Conservation (phyloP, 1,284 basidiomycete species). For the Trametes pubescens region DNA sequence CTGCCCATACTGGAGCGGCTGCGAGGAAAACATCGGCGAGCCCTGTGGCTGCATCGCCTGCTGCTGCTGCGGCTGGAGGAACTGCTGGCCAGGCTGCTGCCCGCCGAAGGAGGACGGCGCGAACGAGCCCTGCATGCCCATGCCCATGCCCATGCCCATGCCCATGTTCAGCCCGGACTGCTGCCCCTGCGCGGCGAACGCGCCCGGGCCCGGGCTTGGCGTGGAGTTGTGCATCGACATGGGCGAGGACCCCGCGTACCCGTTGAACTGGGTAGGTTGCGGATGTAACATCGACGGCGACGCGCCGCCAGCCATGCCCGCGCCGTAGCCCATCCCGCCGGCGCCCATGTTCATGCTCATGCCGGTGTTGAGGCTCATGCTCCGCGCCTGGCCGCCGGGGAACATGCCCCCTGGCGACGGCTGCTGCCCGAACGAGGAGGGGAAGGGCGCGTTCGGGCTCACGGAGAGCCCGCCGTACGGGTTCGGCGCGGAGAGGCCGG, state of each 20-base stretch:
- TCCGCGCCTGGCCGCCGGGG: slow-evolving; percentile 32
- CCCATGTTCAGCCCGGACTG: slow-evolving; percentile 2
- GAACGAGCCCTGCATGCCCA: slow-evolving; percentile 13
- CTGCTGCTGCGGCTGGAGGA: slow-evolving; percentile 32
- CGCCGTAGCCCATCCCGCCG: slow-evolving; percentile 1
- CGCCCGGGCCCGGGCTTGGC: slow-evolving; percentile 40
- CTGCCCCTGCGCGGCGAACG: slow-evolving; percentile 33
- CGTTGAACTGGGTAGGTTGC: slow-evolving; percentile 10
- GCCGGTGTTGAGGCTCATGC: slow-evolving; percentile 40
- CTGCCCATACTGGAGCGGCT: slow-evolving; percentile 33
- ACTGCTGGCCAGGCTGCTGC: slow-evolving; percentile 18
- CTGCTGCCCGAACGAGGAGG: slow-evolving; percentile 35
- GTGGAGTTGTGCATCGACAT: slow-evolving; percentile 21
- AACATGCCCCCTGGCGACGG: slow-evolving; percentile 27
- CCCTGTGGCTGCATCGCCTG: slow-evolving; percentile 34
- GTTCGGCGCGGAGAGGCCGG: slow-evolving; percentile 35
- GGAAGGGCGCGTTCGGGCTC: slow-evolving; percentile 39
- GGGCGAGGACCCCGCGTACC: neutral
- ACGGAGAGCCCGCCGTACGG: slow-evolving; percentile 39
- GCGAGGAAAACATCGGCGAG: slow-evolving; percentile 30
- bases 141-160: slow-evolving; percentile 11
- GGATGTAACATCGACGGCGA: slow-evolving; percentile 31
- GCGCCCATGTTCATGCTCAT: slow-evolving; percentile 16
- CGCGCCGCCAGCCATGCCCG: slow-evolving; percentile 9
- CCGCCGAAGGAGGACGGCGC: slow-evolving; percentile 26